phyloP scores from a whole-genome alignment of 176 grass and related monocot genomes.

The Raddia distichophylla region DNA sequence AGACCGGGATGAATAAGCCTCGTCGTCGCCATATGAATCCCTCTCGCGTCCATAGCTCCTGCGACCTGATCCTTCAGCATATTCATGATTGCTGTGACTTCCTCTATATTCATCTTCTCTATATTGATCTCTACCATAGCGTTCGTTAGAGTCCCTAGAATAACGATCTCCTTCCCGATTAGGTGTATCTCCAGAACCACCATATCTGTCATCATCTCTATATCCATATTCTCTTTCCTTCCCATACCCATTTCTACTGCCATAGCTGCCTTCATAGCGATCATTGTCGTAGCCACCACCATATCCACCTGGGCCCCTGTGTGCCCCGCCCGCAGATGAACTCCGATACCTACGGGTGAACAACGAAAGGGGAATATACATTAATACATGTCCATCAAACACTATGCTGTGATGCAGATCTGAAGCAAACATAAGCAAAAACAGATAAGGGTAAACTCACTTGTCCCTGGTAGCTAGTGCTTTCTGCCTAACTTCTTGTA shows the following conservation, averaged over 20 bases:
- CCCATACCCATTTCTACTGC: conserved; percentile 76
- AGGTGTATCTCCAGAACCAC: conserved; percentile 63
- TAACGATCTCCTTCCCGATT: conserved; percentile 80
- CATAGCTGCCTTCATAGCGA: conserved; percentile 57
- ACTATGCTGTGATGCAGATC: background rate
- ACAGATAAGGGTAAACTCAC: conserved; percentile 47
- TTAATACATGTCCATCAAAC: background rate
- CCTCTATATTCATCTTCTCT: conserved; percentile 84
- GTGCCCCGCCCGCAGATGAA: conserved; percentile 60
- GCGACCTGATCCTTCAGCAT: conserved; percentile 69
- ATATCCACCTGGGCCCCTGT: conserved; percentile 68
- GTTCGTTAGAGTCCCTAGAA: conserved; percentile 80
- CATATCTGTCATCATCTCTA: conserved; percentile 78
- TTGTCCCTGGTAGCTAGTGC: conserved; percentile 82
- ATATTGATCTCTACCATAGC: conserved; percentile 57
- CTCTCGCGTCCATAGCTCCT: conserved; percentile 64
- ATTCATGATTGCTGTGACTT: conserved; percentile 66
- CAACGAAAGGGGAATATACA: conserved; percentile 9
- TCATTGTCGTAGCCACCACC: conserved; percentile 78
- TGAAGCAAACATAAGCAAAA: conserved; percentile 17
- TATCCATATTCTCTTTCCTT: conserved; percentile 87
- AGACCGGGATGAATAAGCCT: conserved; percentile 73
- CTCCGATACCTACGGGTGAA: conserved; percentile 62
- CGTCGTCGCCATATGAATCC: conserved; percentile 78
- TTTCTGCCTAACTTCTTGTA: conserved; percentile 97